Conservation (phyloP, 257 asterid species). For the Scutellaria minor region DNA sequence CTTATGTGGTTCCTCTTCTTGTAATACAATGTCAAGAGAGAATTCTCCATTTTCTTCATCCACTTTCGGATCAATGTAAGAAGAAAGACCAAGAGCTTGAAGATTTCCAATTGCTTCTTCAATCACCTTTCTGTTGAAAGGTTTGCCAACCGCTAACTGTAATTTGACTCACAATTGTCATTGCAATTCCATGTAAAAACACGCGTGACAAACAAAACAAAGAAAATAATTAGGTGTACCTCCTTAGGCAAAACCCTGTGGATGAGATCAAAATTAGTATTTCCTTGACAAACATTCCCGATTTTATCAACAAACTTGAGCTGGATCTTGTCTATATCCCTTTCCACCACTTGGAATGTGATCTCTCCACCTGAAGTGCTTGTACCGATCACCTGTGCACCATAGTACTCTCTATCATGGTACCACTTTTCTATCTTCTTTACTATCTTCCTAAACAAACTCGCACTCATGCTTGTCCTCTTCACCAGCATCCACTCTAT, state of each 20-base stretch:
- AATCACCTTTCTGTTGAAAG: not conserved
- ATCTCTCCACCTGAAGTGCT: slow-evolving; percentile 52
- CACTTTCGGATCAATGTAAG: not conserved
- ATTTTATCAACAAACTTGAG: slow-evolving; percentile 78
- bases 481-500: slow-evolving; percentile 60
- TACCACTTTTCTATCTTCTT: slow-evolving; percentile 78
- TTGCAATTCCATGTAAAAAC: too few relatives aligned
- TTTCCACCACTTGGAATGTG: slow-evolving; percentile 80
- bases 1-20: slow-evolving; percentile 38
- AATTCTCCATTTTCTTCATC: not conserved
- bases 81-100: not conserved
- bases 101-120: not conserved
- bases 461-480: slow-evolving; percentile 61
- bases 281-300: slow-evolving; percentile 76
- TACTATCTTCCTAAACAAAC: slow-evolving; percentile 68
- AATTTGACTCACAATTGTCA: too few relatives aligned
- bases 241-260: slow-evolving; percentile 68
- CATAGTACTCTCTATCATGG: slow-evolving; percentile 65
- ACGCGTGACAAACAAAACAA: too few relatives aligned
- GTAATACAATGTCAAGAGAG: not conserved
- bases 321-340: slow-evolving; percentile 70
- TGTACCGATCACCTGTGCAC: slow-evolving; percentile 67
- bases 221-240: slow-evolving; percentile 38
- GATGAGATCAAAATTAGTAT: slow-evolving; percentile 41
- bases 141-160: slow-evolving; percentile 11